A percentile compares a stretch with the other conserved stretches of the same genome.
Conservation (phyloP, 78 protist genomes). For the Creolimax fragrantissima region DNA sequence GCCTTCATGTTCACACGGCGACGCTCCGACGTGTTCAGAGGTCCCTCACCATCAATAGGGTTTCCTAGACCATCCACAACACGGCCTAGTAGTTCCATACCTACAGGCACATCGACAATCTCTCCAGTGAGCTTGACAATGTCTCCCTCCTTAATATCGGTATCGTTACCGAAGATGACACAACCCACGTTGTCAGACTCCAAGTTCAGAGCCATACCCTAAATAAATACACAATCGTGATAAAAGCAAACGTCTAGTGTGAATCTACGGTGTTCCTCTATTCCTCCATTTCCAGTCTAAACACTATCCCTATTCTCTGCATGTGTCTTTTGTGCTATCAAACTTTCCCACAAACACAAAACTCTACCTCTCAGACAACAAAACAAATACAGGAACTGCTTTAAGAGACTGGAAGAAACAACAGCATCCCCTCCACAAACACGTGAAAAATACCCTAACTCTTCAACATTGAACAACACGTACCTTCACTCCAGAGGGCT, state of each 20-base stretch:
- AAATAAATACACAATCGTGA: not conserved
- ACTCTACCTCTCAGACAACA: too few relatives aligned
- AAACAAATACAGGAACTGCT: too few relatives aligned
- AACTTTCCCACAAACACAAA: too few relatives aligned
- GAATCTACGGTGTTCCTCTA: too few relatives aligned
- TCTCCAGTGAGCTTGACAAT: constrained; percentile 65
- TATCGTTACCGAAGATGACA: constrained; percentile 61
- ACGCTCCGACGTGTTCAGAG: constrained; percentile 24
- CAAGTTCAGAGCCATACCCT: constrained; percentile 64
- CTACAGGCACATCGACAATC: constrained; percentile 57
- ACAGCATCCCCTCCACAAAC: too few relatives aligned
- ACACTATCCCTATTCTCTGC: too few relatives aligned
- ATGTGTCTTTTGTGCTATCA: too few relatives aligned
- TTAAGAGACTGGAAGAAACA: too few relatives aligned
- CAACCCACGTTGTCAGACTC: constrained; percentile 67
- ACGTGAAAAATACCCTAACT: too few relatives aligned
- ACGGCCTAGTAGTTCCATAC: constrained; percentile 52
- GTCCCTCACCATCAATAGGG: constrained; percentile 58
- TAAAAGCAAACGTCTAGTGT: too few relatives aligned
- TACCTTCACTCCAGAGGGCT: constrained; percentile 30
- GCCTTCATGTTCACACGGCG: constrained; percentile 63
- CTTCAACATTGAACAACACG: too few relatives aligned
- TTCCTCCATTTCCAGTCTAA: too few relatives aligned
- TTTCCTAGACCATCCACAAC: constrained; percentile 60
- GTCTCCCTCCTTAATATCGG: constrained; percentile 54